Conservation (phyloP, 345 rosid species). For the Cardiospermum halicacabum region DNA sequence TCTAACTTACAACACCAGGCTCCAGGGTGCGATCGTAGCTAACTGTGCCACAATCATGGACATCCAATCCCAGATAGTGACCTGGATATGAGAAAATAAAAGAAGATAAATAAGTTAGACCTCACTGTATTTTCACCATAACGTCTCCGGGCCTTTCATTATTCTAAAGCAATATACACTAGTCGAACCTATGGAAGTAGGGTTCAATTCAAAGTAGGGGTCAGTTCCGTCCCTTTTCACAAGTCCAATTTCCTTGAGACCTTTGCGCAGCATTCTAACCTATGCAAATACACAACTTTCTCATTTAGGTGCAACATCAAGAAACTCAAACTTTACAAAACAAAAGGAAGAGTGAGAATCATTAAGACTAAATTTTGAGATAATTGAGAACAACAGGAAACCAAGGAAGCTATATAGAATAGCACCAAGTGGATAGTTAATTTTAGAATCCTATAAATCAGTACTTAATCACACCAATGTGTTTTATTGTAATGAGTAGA, state of each 20-base stretch:
- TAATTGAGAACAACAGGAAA: not conserved
- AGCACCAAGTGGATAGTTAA: not conserved
- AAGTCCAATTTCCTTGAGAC: slow-evolving; percentile 80
- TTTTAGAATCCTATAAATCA: not conserved
- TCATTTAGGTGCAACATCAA: slow-evolving; percentile 5
- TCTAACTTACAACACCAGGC: slow-evolving; percentile 96
- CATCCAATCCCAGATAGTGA: slow-evolving; percentile 98
- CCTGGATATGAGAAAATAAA: slow-evolving; percentile 41
- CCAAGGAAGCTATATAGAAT: not conserved
- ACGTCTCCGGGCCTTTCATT: not conserved
- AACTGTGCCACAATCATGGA: slow-evolving; percentile 79
- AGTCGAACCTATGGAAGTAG: slow-evolving; percentile 82
- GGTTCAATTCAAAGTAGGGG: slow-evolving; percentile 65
- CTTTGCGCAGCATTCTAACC: slow-evolving; percentile 65
- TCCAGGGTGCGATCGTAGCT: slow-evolving; percentile 67
- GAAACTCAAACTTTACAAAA: not conserved
- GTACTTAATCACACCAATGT: not conserved
- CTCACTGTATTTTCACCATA: not conserved
- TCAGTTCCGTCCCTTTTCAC: slow-evolving; percentile 38
- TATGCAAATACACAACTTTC: slow-evolving; percentile 29
- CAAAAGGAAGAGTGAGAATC: not conserved
- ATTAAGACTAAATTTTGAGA: not conserved
- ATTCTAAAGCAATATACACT: not conserved
- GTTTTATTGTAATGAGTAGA: not conserved
- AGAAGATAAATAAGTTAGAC: not conserved